Evolutionary conservation across 108 stramenopile genomes (phyloP).

Genomic region (Cyclotella atomus): DNA sequence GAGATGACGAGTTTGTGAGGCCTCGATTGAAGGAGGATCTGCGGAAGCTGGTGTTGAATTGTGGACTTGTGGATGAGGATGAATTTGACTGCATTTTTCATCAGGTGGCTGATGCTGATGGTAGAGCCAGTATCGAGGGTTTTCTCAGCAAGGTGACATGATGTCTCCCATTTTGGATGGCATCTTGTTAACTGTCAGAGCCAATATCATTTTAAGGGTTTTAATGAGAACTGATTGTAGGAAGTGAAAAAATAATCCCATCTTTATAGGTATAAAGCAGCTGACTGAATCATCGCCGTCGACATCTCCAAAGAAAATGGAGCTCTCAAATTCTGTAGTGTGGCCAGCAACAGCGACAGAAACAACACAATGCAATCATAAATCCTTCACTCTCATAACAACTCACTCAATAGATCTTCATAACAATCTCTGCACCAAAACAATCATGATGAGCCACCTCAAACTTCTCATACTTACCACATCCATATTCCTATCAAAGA

Average conservation of each 20-base stretch:
- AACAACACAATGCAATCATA: too few species aligned
- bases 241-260: too few species aligned
- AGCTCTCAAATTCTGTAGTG: too few species aligned
- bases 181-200: not conserved
- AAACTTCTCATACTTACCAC: not conserved
- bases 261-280: too few species aligned
- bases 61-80: not conserved
- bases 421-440: not conserved
- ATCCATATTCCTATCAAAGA: not conserved
- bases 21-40: conserved; percentile 43
- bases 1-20: conserved; percentile 61
- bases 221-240: too few species aligned
- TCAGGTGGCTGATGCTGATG: conserved; percentile 11
- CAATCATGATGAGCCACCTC: not conserved
- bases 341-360: too few species aligned
- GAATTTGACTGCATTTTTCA: conserved; percentile 15
- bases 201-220: not conserved
- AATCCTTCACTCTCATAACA: too few species aligned
- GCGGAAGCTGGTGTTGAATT: conserved; percentile 27
- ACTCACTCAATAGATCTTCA: not conserved
- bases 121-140: conserved; percentile 19
- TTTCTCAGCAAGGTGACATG: not conserved
- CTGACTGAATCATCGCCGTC: too few species aligned
- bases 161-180: too few species aligned
- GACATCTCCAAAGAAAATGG: too few species aligned